Evolutionary conservation across 768 basidiomycete genomes (phyloP), one percentile per base, ranked within the genome.

Genomic region (Nidula microcarpa): DNA sequence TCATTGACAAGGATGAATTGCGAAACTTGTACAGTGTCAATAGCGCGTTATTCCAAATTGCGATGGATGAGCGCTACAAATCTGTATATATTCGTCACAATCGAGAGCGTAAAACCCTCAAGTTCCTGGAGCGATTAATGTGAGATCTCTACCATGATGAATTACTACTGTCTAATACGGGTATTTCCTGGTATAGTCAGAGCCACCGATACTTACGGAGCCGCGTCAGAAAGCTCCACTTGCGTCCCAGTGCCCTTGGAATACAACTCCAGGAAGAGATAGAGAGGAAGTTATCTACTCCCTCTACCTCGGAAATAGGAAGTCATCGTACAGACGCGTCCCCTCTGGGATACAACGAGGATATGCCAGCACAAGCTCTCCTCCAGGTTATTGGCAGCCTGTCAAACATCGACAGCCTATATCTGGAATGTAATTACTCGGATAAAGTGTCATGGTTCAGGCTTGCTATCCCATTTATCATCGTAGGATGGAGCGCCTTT

Each of bases 401-500:
- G 7, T 45, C 43, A 10, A 43, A 52, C 23, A 34, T 52, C 43
- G 36, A 23, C 39, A 39, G 17, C 34, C 39, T 52, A 10, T n/a
- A 52, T 35, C 13, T 52, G 9, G 23, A 52, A 32, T 52, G 51
- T n/a, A n/a, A 35, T n/a, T 18, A 44, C 39, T 39, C 13, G 8
- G 51, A 52, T 45, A 39, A 51, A 10, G 8, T 44, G 17, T 2
- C 10, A 9, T 43, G 11, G 41, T 52, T 52, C 23, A 43, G 9
- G n/a, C 33, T 14, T 45, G 32, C 48, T 17, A 47, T 45, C 47
- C 44, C 53, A 44, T 55, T 62, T 43, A 52, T 65, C 32, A 18
- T 34, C 5, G 50, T 54, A 2, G 60, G 61, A 30, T 65, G 65
- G 65, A 17, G 43, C 16, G 55, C 62, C 10, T 67, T 63, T 54